phyloP scores from a whole-genome alignment of 2,329 filamentous ascomycete genomes.

The Diaporthe helianthi region DNA sequence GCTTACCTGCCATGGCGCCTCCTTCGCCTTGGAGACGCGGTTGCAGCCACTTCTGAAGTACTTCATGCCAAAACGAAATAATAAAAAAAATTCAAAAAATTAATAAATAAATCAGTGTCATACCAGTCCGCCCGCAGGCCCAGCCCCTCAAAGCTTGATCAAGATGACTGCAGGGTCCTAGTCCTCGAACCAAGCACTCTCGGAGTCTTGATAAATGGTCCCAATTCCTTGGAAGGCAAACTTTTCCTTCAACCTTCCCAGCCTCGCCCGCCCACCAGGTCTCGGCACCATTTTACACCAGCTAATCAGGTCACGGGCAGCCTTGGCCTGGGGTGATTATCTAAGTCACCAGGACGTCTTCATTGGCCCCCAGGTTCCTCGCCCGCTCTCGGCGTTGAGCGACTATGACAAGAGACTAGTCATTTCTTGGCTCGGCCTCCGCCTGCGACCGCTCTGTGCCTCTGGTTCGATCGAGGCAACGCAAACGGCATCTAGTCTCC shows the following conservation, averaged over 20 bases:
- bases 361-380: constrained; percentile 16
- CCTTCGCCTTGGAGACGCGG: neutral
- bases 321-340: neutral
- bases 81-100: too few relatives aligned
- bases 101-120: neutral
- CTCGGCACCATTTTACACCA: constrained; percentile 19
- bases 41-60: constrained; percentile 9
- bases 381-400: constrained; percentile 21
- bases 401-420: constrained; percentile 21
- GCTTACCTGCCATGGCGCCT: neutral
- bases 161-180: constrained; percentile 8
- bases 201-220: constrained; percentile 8
- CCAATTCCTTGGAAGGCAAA: constrained; percentile 5
- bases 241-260: neutral
- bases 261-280: constrained; percentile 6
- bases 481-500: constrained; percentile 21
- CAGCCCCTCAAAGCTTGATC: constrained; percentile 14
- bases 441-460: constrained; percentile 16
- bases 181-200: constrained; percentile 9
- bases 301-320: constrained; percentile 13
- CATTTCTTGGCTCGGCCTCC: constrained; percentile 22
- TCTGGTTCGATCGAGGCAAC: constrained; percentile 20
- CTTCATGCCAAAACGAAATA: neutral
- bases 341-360: constrained; percentile 1
- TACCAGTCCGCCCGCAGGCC: neutral